phyloP scores from a whole-genome alignment of 345 rosid species.

The Camelina laxa region DNA sequence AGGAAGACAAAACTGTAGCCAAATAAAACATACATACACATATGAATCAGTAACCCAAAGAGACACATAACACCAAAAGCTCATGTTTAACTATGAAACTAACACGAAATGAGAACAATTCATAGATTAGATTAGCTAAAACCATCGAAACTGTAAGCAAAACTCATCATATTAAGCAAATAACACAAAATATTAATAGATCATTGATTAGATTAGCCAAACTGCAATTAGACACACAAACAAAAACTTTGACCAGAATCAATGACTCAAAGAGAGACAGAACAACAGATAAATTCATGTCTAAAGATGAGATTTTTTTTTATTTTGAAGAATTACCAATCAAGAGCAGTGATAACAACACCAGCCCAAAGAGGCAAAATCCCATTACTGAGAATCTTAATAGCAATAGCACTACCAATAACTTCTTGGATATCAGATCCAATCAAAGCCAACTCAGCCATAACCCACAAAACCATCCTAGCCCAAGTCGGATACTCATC shows the following conservation, averaged over 20 bases:
- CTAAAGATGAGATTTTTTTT: constrained; percentile 1
- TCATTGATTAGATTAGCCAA: not conserved
- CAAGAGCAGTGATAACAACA: constrained; percentile 83
- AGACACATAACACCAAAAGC: not conserved
- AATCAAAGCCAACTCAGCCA: constrained; percentile 90
- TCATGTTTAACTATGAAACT: not conserved
- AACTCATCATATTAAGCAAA: not conserved
- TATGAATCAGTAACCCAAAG: constrained; percentile 17
- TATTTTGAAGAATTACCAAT: constrained; percentile 59
- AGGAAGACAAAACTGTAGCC: constrained; percentile 79
- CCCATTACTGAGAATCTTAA: constrained; percentile 81
- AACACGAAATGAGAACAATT: not conserved
- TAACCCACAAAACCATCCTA: constrained; percentile 71
- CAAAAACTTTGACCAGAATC: not conserved
- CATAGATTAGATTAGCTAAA: not conserved
- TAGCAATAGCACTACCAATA: constrained; percentile 93
- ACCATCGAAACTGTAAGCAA: not conserved
- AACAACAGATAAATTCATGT: not conserved
- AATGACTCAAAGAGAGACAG: not conserved
- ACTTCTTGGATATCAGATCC: constrained; percentile 97
- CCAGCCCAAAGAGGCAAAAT: constrained; percentile 88
- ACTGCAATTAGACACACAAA: not conserved
- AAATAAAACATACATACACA: constrained; percentile 39
- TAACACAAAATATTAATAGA: not conserved
- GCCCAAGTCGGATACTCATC: constrained; percentile 96